Evolutionary conservation across 1,139 yeast genomes (phyloP).

Genomic region (Yamadazyma sp.): DNA sequence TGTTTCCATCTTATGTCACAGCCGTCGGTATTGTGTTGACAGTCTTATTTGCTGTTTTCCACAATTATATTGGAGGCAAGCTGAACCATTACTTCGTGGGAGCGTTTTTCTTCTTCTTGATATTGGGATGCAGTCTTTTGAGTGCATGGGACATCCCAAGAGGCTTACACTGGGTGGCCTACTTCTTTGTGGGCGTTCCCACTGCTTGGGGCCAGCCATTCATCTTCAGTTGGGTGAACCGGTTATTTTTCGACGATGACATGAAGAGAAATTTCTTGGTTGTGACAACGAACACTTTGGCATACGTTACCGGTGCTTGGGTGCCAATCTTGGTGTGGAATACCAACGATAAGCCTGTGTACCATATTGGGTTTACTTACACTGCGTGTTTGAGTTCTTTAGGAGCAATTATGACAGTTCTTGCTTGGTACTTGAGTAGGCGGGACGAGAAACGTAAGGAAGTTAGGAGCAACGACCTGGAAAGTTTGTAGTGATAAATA

Average conservation of each 20-base stretch:
- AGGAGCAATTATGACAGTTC: constrained; percentile 38
- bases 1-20: constrained; percentile 47
- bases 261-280: constrained; percentile 36
- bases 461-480: too few relatives aligned
- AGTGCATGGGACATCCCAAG: constrained; percentile 48
- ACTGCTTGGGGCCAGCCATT: constrained; percentile 44
- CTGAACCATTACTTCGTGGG: constrained; percentile 37
- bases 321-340: constrained; percentile 49
- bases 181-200: constrained; percentile 49
- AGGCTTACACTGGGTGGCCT: constrained; percentile 50
- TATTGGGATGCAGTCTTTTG: constrained; percentile 44
- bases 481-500: too few relatives aligned
- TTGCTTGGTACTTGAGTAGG: constrained; percentile 29
- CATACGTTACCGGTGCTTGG: constrained; percentile 54
- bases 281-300: constrained; percentile 40
- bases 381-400: constrained; percentile 43
- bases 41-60: constrained; percentile 36
- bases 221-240: constrained; percentile 19
- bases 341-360: constrained; percentile 46
- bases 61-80: constrained; percentile 46
- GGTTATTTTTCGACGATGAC: constrained; percentile 19
- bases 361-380: constrained; percentile 50
- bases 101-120: constrained; percentile 33
- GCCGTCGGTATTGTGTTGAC: constrained; percentile 47
- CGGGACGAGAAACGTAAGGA: constrained; percentile 26